Evolutionary conservation across 805 yeast species (phyloP), one percentile per base, ranked within the genome.

Genomic region (Helenozyma baotianmanensis): DNA sequence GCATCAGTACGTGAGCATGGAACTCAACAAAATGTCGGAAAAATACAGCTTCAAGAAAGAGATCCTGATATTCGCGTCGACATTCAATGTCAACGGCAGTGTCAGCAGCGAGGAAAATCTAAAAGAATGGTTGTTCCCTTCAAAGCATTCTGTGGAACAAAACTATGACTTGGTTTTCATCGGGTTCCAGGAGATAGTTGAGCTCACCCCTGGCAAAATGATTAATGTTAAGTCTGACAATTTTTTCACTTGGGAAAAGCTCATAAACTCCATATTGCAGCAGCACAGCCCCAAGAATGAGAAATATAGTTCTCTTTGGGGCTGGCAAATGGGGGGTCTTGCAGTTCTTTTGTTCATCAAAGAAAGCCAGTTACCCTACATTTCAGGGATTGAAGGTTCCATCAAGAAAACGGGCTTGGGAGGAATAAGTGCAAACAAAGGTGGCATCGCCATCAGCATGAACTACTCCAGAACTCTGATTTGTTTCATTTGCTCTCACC

Each of bases 361-460:
- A 39, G 75, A 74, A 25, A 55, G 65, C 1, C 73, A 76, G 36
- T 50, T 73, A 4, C 60, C 68, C 9, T 64, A 71, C 30, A 70
- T 88, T 21, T 69, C 75, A 25, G 72, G 76, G 30, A 68, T 88
- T 17, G 83, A 79, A 47, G 79, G 89, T 1, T 73, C 82, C 22
- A 74, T 79, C 23, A 89, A 86, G 47, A 90, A 90, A 50, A 89
- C 97, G 0, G 98, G 98, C 0, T 70, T 90, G 31, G 95, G 96
- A 21, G 98, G 98, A 5, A 79, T 88, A 60, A 80, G 94, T 36
- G 78, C 78, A 9, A 80, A 79, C 47, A 80, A 86, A 54, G 96
- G 96, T 4, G 95, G 85, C 2, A 76, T 84, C 27, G 80, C 83
- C 0, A 75, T 82, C 3, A 73, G 89, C 41, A 70, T 86, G 49